Percentiles rank a stretch among this genome's conserved stretches.
phyloP scores from a whole-genome alignment of 495 filamentous ascomycete species.

The Tirmania nivea region DNA sequence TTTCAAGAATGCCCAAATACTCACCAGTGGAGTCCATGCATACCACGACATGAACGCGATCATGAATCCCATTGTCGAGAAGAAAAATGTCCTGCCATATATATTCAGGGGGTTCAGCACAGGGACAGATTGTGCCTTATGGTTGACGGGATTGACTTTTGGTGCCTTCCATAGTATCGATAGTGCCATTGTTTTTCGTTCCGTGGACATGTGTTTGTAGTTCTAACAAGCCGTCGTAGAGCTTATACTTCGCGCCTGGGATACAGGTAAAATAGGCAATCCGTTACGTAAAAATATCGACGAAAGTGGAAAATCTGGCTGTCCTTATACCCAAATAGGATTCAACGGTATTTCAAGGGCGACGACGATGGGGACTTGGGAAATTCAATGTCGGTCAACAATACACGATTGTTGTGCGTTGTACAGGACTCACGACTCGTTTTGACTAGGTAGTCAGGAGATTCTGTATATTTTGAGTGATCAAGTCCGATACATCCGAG shows the following conservation, averaged over 20 bases:
- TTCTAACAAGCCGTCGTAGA: background rate
- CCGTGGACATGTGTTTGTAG: background rate
- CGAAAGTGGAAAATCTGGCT: too few species aligned
- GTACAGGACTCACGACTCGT: too few species aligned
- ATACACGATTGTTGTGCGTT: too few species aligned
- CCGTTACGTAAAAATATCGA: background rate
- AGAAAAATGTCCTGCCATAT: conserved; percentile 83
- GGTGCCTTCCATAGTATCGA: conserved; percentile 36
- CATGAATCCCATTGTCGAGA: conserved; percentile 91
- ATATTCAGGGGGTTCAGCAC: conserved; percentile 56
- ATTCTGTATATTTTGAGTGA: too few species aligned
- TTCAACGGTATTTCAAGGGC: too few species aligned
- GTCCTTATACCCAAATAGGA: too few species aligned
- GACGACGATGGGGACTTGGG: too few species aligned
- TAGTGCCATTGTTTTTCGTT: conserved; percentile 22
- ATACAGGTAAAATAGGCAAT: background rate
- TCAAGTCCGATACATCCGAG: too few species aligned
- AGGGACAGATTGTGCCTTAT: conserved; percentile 62
- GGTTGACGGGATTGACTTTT: conserved; percentile 51
- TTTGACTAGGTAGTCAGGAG: too few species aligned
- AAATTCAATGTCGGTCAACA: too few species aligned
- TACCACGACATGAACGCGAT: conserved; percentile 89
- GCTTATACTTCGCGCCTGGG: background rate
- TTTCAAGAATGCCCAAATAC: conserved; percentile 12
- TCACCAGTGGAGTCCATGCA: conserved; percentile 62